Percentiles rank a stretch among this genome's conserved stretches.
Conservation (phyloP, 495 filamentous ascomycete genomes). For the Aspergillus steynii region DNA sequence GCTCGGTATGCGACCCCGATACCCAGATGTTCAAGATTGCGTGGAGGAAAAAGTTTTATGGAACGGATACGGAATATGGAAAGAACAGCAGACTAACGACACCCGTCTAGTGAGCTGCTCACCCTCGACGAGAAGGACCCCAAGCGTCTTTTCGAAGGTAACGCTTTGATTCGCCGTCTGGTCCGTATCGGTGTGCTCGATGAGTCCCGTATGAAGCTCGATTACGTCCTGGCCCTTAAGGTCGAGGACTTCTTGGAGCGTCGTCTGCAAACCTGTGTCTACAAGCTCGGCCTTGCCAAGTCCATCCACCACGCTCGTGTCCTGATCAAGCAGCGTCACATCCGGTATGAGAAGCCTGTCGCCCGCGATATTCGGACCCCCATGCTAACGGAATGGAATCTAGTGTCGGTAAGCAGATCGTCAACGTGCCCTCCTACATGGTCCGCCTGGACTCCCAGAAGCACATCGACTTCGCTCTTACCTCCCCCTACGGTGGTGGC, state of each 20-base stretch:
- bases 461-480: constrained; percentile 99
- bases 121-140: constrained; percentile 99
- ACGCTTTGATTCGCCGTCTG: constrained; percentile 98
- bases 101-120: constrained; percentile 83
- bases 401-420: constrained; percentile 98
- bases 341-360: constrained; percentile 59
- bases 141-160: constrained; percentile 99
- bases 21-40: neutral
- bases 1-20: constrained; percentile 71
- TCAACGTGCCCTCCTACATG: constrained; percentile 98
- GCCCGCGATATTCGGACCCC: neutral
- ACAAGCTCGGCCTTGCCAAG: constrained; percentile 99
- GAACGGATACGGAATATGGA: neutral
- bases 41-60: neutral
- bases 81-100: constrained; percentile 13
- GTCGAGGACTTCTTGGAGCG: constrained; percentile 99
- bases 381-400: constrained; percentile 10
- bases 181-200: constrained; percentile 99
- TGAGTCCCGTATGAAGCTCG: constrained; percentile 99
- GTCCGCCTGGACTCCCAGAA: constrained; percentile 99
- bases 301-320: constrained; percentile 99
- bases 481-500: constrained; percentile 95
- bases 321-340: constrained; percentile 97
- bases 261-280: constrained; percentile 97
- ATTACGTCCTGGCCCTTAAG: constrained; percentile 99